Conservation (phyloP, 345 rosid genomes). For the Eucalyptus marginata region DNA sequence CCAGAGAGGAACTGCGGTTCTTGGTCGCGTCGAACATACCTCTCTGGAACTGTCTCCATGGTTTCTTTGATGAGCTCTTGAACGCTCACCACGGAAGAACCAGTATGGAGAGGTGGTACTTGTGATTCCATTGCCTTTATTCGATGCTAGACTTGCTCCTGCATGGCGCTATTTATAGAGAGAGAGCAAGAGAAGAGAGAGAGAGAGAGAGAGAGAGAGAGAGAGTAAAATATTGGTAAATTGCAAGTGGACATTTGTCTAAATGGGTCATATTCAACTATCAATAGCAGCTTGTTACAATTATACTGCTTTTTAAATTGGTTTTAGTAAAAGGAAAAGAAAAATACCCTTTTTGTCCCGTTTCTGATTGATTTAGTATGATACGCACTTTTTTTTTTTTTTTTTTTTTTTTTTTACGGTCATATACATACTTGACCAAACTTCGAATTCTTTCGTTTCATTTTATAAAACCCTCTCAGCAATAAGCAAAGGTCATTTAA, state of each 20-base stretch:
- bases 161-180: background rate
- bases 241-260: background rate
- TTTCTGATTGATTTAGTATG: background rate
- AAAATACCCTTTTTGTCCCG: background rate
- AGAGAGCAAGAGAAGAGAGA: background rate
- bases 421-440: background rate
- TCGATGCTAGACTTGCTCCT: background rate
- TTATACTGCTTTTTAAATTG: no score
- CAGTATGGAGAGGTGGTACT: background rate
- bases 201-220: background rate
- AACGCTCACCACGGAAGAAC: background rate
- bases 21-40: background rate
- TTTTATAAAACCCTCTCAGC: background rate
- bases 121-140: background rate
- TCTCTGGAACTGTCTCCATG: background rate
- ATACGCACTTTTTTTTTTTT: background rate
- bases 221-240: background rate
- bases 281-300: background rate
- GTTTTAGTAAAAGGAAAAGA: background rate
- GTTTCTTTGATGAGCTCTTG: conserved; percentile 7
- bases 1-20: background rate
- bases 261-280: background rate
- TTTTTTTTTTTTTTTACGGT: background rate
- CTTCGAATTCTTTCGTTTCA: background rate
- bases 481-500: background rate